Evolutionary conservation across 1,284 basidiomycete species (phyloP), one percentile per base, ranked within the genome.

Genomic region (Thecaphora thlaspeos): DNA sequence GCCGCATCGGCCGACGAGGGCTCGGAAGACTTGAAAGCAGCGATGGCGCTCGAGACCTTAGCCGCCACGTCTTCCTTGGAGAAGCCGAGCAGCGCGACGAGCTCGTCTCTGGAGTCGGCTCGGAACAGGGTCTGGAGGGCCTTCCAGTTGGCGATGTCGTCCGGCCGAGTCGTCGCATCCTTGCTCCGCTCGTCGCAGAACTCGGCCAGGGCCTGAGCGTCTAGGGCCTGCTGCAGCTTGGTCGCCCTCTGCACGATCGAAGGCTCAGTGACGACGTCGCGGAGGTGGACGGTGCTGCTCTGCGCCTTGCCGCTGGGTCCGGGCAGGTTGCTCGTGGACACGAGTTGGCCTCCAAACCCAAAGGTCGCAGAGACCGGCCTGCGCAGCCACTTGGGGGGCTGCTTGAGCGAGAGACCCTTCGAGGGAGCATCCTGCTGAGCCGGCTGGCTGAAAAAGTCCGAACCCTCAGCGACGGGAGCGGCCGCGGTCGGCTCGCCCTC

Each of bases 321-420:
- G 22, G 91, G 91, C 42, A 84, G 86, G 4, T 89, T 85, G 1
- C 85, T 84, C 19, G 90, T 60, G 19, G 68, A 71, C 38, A 80
- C 85, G 18, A 98, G 83, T 70, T 89, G 87, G 41, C 94, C 94
- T 15, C 93, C 91, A 70, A 94, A 98, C 1, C 93, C 94, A 70
- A 96, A 98, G 1, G 90, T 86, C 42, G 83, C 86, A 0, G 87
- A 87, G 0, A 85, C 82, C 2, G 94, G 91, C 21, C 91, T 84
- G 38, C 89, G 86, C 38, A 97, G 85, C 95, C 95, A 97, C 76
- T 92, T 95, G 9, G 95, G 95, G 7, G 92, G 88, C 70, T 93
- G 89, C 38, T 54, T 61, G 41, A 77, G 70, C 22, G 74, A 72
- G 34, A 75, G 45, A 23, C 68, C 73, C 73, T 60, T 76, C 65